A percentile compares a stretch with the other conserved stretches of the same genome.
phyloP scores from a whole-genome alignment of 2,329 filamentous ascomycete species.

The Rhinocladiella similis region DNA sequence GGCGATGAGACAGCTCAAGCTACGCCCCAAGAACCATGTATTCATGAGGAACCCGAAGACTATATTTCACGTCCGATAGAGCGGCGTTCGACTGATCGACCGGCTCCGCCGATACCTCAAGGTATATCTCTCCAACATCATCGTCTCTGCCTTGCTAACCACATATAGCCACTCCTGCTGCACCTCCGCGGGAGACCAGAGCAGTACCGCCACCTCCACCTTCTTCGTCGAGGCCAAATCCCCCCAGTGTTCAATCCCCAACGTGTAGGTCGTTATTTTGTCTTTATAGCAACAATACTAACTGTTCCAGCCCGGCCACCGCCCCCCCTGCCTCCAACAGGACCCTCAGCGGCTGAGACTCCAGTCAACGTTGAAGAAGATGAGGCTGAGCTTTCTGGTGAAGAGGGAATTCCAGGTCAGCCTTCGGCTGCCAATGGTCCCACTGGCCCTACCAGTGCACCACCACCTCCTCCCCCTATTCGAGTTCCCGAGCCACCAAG shows the following conservation, averaged over 20 bases:
- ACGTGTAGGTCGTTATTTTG: conserved; percentile 13
- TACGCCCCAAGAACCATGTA: conserved; percentile 21
- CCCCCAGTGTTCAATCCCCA: conserved; percentile 20
- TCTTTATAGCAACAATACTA: neutral
- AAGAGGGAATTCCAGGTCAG: conserved; percentile 14
- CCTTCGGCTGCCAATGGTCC: conserved; percentile 36
- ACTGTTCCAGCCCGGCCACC: conserved; percentile 15
- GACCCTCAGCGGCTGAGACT: neutral
- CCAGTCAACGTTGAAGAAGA: conserved; percentile 9
- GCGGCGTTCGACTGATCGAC: conserved; percentile 40
- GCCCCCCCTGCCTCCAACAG: conserved; percentile 9
- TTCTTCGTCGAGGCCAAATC: conserved; percentile 20
- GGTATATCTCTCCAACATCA: conserved; percentile 44
- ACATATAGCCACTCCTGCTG: conserved; percentile 42
- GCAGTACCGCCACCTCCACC: conserved; percentile 47
- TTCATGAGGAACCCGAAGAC: conserved; percentile 24
- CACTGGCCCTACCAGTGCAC: conserved; percentile 42
- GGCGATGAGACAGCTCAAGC: conserved; percentile 32
- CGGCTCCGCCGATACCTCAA: conserved; percentile 49
- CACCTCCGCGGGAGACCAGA: conserved; percentile 42
- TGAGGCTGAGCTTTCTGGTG: neutral
- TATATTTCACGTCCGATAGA: conserved; percentile 24
- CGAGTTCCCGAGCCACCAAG: conserved; percentile 6
- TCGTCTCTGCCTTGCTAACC: neutral
- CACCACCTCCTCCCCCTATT: conserved; percentile 31